phyloP scores from a whole-genome alignment of 495 filamentous ascomycete species.

The Neurospora sp. region DNA sequence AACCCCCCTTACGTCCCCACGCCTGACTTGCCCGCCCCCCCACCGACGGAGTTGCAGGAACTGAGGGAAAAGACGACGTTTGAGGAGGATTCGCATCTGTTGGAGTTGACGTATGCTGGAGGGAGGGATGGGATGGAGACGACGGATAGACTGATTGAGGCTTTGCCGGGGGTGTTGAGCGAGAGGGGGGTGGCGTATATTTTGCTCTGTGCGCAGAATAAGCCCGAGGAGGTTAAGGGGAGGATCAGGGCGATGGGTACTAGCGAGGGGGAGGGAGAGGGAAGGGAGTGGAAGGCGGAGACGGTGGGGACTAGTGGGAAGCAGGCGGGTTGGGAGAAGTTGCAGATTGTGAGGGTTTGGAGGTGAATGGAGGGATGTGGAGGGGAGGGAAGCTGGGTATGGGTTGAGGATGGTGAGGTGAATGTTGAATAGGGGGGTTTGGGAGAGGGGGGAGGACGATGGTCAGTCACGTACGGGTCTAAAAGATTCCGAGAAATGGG shows the following conservation, averaged over 20 bases:
- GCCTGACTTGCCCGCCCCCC: slow-evolving; percentile 47
- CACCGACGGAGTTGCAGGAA: background rate
- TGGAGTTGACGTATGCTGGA: slow-evolving; percentile 83
- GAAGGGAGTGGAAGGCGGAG: slow-evolving; percentile 64
- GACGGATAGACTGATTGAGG: slow-evolving; percentile 64
- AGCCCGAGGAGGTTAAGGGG: slow-evolving; percentile 62
- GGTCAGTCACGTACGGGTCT: background rate
- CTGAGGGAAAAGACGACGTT: slow-evolving; percentile 28
- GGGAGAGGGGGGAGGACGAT: background rate
- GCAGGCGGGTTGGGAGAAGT: slow-evolving; percentile 84
- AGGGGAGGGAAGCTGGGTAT: background rate
- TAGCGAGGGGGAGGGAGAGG: too few relatives aligned
- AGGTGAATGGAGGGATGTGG: slow-evolving; percentile 15
- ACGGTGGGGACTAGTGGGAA: slow-evolving; percentile 77
- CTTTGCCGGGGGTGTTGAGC: slow-evolving; percentile 54
- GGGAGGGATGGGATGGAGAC: slow-evolving; percentile 87
- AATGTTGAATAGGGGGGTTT: background rate
- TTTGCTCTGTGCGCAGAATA: slow-evolving; percentile 80
- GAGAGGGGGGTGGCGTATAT: slow-evolving; percentile 74
- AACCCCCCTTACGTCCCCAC: slow-evolving; percentile 97
- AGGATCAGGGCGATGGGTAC: slow-evolving; percentile 46
- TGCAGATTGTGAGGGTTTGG: slow-evolving; percentile 76
- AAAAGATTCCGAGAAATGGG: background rate
- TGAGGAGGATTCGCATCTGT: slow-evolving; percentile 64
- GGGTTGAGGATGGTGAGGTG: background rate